These are phyloP conservation scores for Cordyceps cicadae DNA, from an alignment of 2,329 filamentous ascomycete species.

Conservation along the genomic window DNA sequence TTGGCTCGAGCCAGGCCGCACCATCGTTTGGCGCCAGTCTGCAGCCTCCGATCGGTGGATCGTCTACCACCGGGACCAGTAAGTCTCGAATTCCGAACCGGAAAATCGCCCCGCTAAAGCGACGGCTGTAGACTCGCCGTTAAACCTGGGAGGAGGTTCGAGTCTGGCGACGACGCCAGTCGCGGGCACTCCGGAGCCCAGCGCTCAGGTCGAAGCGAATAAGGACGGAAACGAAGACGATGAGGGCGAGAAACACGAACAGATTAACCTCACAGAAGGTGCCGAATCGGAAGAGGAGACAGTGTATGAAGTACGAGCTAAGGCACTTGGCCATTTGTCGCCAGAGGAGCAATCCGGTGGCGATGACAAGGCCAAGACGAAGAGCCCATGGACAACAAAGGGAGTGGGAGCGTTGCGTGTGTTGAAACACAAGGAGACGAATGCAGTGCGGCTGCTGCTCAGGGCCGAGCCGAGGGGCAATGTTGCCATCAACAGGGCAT, in stretches of 20 bases:
- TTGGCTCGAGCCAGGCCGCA: slow-evolving; percentile 27
- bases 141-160: slow-evolving; percentile 50
- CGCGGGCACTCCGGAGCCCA: slow-evolving; percentile 50
- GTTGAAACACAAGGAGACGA: slow-evolving; percentile 63
- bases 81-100: slow-evolving; percentile 34
- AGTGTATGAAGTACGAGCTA: slow-evolving; percentile 62
- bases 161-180: slow-evolving; percentile 54
- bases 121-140: slow-evolving; percentile 44
- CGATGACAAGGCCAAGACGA: slow-evolving; percentile 36
- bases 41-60: slow-evolving; percentile 34
- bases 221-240: slow-evolving; percentile 35
- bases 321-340: slow-evolving; percentile 53
- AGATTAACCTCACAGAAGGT: slow-evolving; percentile 60
- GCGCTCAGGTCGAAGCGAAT: slow-evolving; percentile 36
- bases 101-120: slow-evolving; percentile 39
- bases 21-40: slow-evolving; percentile 29
- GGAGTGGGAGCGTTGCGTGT: slow-evolving; percentile 66
- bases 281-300: slow-evolving; percentile 65
- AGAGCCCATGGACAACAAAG: slow-evolving; percentile 57
- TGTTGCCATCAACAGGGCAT: slow-evolving; percentile 61
- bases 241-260: slow-evolving; percentile 54
- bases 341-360: slow-evolving; percentile 38
- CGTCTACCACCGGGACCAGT: slow-evolving; percentile 39
- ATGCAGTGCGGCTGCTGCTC: slow-evolving; percentile 58
- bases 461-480: slow-evolving; percentile 69